phyloP scores from a whole-genome alignment of 257 asterid genomes.

The Thymus quinquecostatus region DNA sequence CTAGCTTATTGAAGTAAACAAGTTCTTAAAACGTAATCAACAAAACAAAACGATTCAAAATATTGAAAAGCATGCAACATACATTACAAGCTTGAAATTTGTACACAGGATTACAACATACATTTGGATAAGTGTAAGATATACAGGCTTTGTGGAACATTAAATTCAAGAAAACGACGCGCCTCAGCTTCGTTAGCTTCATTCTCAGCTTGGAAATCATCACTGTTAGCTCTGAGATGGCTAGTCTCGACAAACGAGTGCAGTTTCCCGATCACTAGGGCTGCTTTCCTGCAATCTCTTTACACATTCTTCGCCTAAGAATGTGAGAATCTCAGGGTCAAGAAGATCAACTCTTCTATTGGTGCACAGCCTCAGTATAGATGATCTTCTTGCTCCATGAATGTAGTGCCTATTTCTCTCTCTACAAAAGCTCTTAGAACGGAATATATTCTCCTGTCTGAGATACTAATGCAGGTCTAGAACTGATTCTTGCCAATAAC shows the following conservation, averaged over 20 bases:
- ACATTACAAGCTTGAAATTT: neutral
- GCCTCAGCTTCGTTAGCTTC: constrained; percentile 39
- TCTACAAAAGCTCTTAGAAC: constrained; percentile 5
- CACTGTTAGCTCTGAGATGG: constrained; percentile 21
- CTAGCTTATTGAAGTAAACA: neutral
- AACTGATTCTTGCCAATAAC: constrained; percentile 18
- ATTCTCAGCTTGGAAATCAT: constrained; percentile 27
- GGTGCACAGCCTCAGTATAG: neutral
- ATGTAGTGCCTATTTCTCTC: constrained; percentile 8
- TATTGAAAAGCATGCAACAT: neutral
- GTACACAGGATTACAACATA: neutral
- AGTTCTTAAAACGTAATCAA: constrained; percentile 1
- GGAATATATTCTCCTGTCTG: constrained; percentile 3
- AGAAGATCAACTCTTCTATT: constrained; percentile 6
- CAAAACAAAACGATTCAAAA: neutral
- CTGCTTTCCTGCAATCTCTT: constrained; percentile 12
- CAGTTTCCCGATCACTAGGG: constrained; percentile 25
- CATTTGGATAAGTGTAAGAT: neutral
- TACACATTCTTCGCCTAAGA: constrained; percentile 1
- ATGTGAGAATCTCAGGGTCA: neutral
- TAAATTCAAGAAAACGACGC: constrained; percentile 1
- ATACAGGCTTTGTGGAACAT: neutral
- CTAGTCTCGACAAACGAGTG: neutral
- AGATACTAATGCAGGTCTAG: constrained; percentile 5
- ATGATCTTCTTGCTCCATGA: neutral